Base-by-base conservation (phyloP, 352 stramenopile genomes). In the Globisporangium nodosum region DNA sequence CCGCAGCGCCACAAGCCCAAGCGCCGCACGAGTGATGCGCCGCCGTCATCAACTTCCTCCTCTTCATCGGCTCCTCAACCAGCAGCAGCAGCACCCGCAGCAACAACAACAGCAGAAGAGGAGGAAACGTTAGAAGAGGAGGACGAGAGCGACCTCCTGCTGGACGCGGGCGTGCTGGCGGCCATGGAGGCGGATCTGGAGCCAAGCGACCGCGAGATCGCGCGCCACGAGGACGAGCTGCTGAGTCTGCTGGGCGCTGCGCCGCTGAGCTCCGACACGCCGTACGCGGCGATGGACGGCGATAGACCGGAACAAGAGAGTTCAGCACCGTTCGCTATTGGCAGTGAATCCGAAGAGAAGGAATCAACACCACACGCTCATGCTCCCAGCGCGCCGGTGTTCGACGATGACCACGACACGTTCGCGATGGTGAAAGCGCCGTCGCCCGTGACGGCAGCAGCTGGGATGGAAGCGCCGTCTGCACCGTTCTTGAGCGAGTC, bases 211-310 rank as follows among this genome's bases (percentile, higher is more conserved):
- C 49, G 35, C n/a, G 77, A 88, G 55, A 85, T 89, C 60, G 61
- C 49, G 27, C 70, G 76, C 48, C 78, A 87, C 47, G 79, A 89
- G 54, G 74, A 88, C 16, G 72, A 85, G 13, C 61, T 89, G 8
- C 56, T 85, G 51, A 64, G 67, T 30, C 58, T 91, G 16, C 59
- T 87, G 21, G 66, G 66, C 5, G 65, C 55, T 1, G 57, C 45
- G 31, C 43, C 48, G 15, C 49, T 45, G 51, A 37, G 15, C 16
- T 49, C 20, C 33, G 42, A 55, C 12, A 60, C 31, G 21, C 18
- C 49, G 24, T 47, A 49, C 21, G 57, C 51, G 12, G 24, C 30
- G n/a, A 6, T 16, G 4, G 37, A 16, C 51, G 31, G 50, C 42
- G 12, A 42, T 56, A 35, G 31, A 27, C 43, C 3, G 15, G 39